These are phyloP conservation scores for Chaetothyriales sp. DNA, from an alignment of 2,329 filamentous ascomycete species.

Conservation along the genomic window DNA sequence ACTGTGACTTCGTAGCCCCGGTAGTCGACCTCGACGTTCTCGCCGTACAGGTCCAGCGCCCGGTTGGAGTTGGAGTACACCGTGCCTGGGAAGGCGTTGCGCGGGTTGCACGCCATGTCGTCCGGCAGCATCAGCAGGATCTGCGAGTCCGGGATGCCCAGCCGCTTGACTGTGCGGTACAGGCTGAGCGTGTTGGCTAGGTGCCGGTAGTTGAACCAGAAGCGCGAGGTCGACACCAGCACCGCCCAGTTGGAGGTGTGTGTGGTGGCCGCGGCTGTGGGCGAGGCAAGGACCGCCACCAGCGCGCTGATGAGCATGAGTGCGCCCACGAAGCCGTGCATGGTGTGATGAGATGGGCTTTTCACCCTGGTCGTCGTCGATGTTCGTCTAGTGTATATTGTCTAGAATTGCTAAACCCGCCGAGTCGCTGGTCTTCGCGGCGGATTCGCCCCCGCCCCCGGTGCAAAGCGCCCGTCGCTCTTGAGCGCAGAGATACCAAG, in stretches of 20 bases:
- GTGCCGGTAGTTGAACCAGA: conserved; percentile 99
- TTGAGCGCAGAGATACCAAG: too few species aligned
- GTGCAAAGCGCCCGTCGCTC: too few species aligned
- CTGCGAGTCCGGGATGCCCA: conserved; percentile 94
- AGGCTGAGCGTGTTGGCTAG: conserved; percentile 94
- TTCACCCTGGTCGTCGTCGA: too few species aligned
- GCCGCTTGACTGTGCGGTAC: conserved; percentile 92
- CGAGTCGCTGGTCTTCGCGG: too few species aligned
- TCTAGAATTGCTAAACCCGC: too few species aligned
- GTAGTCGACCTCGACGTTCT: conserved; percentile 98
- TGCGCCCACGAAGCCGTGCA: too few species aligned
- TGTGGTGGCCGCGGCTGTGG: conserved; percentile 1
- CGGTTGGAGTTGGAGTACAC: conserved; percentile 98
- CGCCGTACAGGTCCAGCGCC: conserved; percentile 87
- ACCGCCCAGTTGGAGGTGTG: conserved; percentile 99
- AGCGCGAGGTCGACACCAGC: conserved; percentile 92
- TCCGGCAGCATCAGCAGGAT: conserved; percentile 99
- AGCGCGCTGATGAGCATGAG: neutral
- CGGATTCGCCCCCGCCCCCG: too few species aligned
- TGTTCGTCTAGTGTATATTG: too few species aligned
- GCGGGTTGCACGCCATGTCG: conserved; percentile 98
- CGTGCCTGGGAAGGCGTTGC: conserved; percentile 92
- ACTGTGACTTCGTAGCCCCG: conserved; percentile 96
- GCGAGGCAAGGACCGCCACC: neutral
- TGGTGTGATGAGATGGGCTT: too few species aligned